A percentile compares a stretch with the other conserved stretches of the same genome.
Evolutionary conservation across 352 stramenopile genomes (phyloP).

Genomic region (Globisporangium paroecandrum): DNA sequence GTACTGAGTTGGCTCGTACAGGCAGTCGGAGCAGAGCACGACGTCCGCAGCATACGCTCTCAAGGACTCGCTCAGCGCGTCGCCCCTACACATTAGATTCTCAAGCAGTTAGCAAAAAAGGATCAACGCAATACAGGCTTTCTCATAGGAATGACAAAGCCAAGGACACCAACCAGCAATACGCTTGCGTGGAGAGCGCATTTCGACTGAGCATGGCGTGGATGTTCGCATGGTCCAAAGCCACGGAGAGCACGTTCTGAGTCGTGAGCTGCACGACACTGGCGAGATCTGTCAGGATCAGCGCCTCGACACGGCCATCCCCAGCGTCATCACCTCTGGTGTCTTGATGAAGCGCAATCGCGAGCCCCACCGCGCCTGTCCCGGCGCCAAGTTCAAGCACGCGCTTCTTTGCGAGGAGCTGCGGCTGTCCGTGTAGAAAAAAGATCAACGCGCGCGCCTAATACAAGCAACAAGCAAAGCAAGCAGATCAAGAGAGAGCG

Average conservation of each 20-base stretch:
- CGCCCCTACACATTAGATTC: conserved; percentile 6
- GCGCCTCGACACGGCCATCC: conserved; percentile 15
- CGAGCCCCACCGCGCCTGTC: conserved; percentile 48
- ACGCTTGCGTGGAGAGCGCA: conserved; percentile 22
- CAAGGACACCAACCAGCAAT: conserved; percentile 35
- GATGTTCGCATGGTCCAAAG: conserved; percentile 24
- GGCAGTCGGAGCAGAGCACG: conserved; percentile 61
- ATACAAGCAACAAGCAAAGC: background rate
- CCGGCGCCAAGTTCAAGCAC: conserved; percentile 60
- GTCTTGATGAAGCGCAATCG: conserved; percentile 7
- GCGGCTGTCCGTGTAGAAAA: conserved; percentile 33
- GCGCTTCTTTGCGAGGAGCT: conserved; percentile 26
- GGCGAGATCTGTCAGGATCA: conserved; percentile 55
- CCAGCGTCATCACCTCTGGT: conserved; percentile 3
- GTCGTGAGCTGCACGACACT: conserved; percentile 42
- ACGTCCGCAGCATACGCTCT: conserved; percentile 7
- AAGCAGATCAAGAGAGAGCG: conserved; percentile 10
- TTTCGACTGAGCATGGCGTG: conserved; percentile 17
- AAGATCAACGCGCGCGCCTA: conserved; percentile 45
- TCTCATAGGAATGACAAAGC: background rate
- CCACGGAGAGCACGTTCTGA: conserved; percentile 29
- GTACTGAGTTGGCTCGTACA: conserved; percentile 56
- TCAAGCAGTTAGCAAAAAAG: background rate
- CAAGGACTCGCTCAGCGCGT: background rate
- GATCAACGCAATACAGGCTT: background rate